Base-by-base conservation (phyloP, 352 stramenopile genomes). In the Phytophthora pluvialis region DNA sequence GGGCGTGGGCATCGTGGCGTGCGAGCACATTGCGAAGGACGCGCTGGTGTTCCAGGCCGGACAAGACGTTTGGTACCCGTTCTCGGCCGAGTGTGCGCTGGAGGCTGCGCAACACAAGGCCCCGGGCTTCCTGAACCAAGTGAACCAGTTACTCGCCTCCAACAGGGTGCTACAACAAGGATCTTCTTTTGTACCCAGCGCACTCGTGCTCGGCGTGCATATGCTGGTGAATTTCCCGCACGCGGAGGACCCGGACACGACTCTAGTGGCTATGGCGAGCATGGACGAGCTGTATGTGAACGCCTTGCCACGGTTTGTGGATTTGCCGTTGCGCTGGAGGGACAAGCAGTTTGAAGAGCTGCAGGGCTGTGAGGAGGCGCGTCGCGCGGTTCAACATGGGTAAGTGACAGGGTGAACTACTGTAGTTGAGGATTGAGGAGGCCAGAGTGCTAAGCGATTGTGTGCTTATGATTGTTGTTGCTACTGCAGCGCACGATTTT, bases 281-380 rank as follows among this genome's bases (percentile, higher is more conserved):
- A 52, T 56, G 39, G 52, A 77, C n/a, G 72, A 89, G 31, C 35
- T 86, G 35, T 94, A 94, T 58, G 57, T 90, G 7, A 76, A 78
- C 26, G 71, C 86, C 11, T 59, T 94, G 13, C 86, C 83, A 1
- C 59, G 67, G 7, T 70, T 64, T 28, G 78, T 94, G 15, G 82
- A 91, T 28, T 45, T 94, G 55, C 86, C 86, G 15, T 74, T 91
- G 38, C 88, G 83, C 55, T 94, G 83, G 83, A 77, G 81, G n/a
- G 77, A 83, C 1, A 61, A 43, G 13, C 80, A 91, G 40, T 75
- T 90, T 47, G 54, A 83, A 15, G 79, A 91, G 47, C 70, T 94
- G 1, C 71, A 92, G 29, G 78, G 72, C 1, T 93, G 83, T 46
- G 65, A 78, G 4, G 81, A 91, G 50, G 72, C 78, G 10, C 73